Evolutionary conservation across 2,329 filamentous ascomycete species (phyloP), one percentile per base, ranked within the genome.

Genomic region (Botryosphaeria dothidea): DNA sequence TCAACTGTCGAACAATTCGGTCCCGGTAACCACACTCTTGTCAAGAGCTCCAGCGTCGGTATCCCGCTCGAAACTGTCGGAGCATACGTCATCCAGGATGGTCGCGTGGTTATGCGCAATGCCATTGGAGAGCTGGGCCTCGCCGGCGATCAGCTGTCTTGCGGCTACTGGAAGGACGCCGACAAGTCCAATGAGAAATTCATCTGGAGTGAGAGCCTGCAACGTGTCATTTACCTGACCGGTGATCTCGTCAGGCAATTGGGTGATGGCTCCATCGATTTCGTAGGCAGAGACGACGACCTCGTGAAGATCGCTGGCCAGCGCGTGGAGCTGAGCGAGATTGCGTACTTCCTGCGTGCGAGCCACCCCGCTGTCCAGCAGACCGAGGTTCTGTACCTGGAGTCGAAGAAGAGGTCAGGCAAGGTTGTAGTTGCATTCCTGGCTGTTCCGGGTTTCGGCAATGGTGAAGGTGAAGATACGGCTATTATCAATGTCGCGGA

Each of bases 51-150:
- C 25, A 75, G 76, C 60, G 70, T 77, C 43, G 75, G 74, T 15
- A 70, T 71, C 66, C 75, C 75, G 1, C 68, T 77, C 56, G 67
- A 72, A 13, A 71, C 71, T 2, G 54, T 65, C 7, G 56, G 64
- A 11, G 64, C 64, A 4, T 62, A 65, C 29, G 64, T 65, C 19
- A 41, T 65, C n/a, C 67, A 68, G 27, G 67, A 72, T 11, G 66
- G 64, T 8, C 66, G 67, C 21, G 62, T 66, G 6, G 66, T 72
- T 4, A 61, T 74, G 38, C 72, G 71, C 15, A 68, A 67, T 45
- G 73, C 68, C 0, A 68, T 70, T 7, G 76, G 76, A 4, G 77
- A 79, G 67, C 68, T 79, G 11, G 76, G 72, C 45, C 72, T 79
- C 34, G 71, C 71, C 21, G 77, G 77, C 6, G 70, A 71, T 4